Conservation (phyloP, 768 basidiomycete species). For the Rhodotorula diobovata region DNA sequence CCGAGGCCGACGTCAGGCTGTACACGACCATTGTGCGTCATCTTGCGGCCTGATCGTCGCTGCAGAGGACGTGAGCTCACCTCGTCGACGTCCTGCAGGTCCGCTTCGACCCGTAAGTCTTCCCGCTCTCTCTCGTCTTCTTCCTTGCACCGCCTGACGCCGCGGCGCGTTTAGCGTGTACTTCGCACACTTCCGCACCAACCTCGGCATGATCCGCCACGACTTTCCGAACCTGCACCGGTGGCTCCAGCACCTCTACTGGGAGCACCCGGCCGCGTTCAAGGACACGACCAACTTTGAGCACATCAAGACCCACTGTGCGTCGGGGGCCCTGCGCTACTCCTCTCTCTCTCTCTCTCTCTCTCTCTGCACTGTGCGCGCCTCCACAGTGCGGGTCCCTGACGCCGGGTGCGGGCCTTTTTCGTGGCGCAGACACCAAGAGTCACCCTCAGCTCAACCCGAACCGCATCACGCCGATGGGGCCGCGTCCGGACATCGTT, state of each 20-base stretch:
- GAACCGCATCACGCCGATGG: slow-evolving; percentile 25
- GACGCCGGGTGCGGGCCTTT: too few species aligned
- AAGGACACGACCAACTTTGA: slow-evolving; percentile 79
- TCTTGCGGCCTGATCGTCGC: neutral
- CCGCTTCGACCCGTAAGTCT: slow-evolving; percentile 65
- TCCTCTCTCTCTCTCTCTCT: neutral
- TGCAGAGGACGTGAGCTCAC: too few species aligned
- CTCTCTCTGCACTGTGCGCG: neutral
- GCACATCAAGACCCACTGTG: slow-evolving; percentile 80
- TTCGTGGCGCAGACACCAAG: slow-evolving; percentile 15
- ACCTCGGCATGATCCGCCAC: slow-evolving; percentile 73
- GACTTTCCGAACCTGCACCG: slow-evolving; percentile 77
- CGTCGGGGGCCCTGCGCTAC: neutral
- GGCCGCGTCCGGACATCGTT: slow-evolving; percentile 16
- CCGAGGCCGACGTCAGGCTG: slow-evolving; percentile 63
- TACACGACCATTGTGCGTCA: slow-evolving; percentile 81
- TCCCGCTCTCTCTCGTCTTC: neutral
- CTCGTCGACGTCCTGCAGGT: slow-evolving; percentile 51
- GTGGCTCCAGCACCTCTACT: slow-evolving; percentile 68
- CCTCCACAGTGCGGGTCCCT: too few species aligned
- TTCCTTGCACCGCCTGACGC: neutral
- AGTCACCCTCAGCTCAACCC: slow-evolving; percentile 34
- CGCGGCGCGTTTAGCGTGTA: slow-evolving; percentile 55
- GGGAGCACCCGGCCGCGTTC: slow-evolving; percentile 84
- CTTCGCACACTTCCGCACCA: slow-evolving; percentile 89